Evolutionary conservation across 2,329 filamentous ascomycete species (phyloP), one percentile per base, ranked within the genome.

Genomic region (Clarireedia monteithiana): DNA sequence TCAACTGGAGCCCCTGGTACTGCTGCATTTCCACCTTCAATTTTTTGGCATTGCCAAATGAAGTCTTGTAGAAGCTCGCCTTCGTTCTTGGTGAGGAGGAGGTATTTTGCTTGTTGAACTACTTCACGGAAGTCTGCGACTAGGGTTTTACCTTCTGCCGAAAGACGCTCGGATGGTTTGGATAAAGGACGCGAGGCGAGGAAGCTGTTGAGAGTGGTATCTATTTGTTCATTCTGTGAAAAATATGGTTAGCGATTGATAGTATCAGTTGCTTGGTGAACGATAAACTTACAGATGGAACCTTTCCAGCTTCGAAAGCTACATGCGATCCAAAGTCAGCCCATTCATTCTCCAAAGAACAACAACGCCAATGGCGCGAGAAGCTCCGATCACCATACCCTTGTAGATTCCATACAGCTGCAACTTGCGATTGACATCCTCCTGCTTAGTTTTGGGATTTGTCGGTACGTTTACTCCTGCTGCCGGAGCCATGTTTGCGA

Each of bases 21-120:
- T 57, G 74, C 71, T 26, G 89, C 78, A 51, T 80, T 77, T 65
- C 78, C 84, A 56, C 81, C 74, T 53, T 84, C 82, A 60, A 94
- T 84, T 48, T 88, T 80, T 68, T 90, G 84, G 0, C 91, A 91
- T 69, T 96, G 88, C 87, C 89, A 99, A 73, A 97, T 89, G 73
- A 99, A 97, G 67, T 99, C 91, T 69, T 99, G 94, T 20, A 99
- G 76, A 57, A 97, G 75, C 67, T 99, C 91, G 68, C 91, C 94
- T 58, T 96, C 82, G 69, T 99, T 99, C 81, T 97, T 99, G 74
- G 86, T 88, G 26, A 99, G 77, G 7, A 97, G 75, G 12, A 99
- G 80, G 56, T 84, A 74, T 77, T 96, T 95, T 57, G 92, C 87
- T 70, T 94, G 82, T 66, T 87, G 82, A 47, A 99, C 84, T 51